A percentile compares a stretch with the other conserved stretches of the same genome.
These are phyloP conservation scores for Sistotremastrum niveocremeum DNA, from an alignment of 768 basidiomycete genomes.

Conservation along the genomic window DNA sequence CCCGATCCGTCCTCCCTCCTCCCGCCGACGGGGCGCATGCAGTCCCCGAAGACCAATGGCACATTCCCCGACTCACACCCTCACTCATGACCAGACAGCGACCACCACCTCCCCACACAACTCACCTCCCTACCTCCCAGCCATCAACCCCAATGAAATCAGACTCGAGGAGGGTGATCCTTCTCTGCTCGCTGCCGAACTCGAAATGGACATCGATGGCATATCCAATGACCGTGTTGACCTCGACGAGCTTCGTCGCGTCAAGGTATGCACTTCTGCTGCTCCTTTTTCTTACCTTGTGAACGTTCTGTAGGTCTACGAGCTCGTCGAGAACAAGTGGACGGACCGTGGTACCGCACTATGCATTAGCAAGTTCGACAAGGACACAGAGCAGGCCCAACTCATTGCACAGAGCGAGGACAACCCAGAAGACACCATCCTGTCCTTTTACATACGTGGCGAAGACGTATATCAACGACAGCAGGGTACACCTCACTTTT, in stretches of 20 bases:
- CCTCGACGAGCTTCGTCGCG: slow-evolving; percentile 8
- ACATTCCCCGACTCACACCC: too few relatives aligned
- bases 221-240: neutral
- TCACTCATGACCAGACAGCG: too few relatives aligned
- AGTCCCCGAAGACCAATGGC: too few relatives aligned
- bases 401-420: slow-evolving; percentile 76
- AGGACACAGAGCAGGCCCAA: slow-evolving; percentile 61
- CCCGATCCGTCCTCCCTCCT: too few relatives aligned
- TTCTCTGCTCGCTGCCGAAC: too few relatives aligned
- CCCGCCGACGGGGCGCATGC: too few relatives aligned
- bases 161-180: too few relatives aligned
- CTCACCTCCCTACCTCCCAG: too few relatives aligned
- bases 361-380: slow-evolving; percentile 80
- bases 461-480: slow-evolving; percentile 81
- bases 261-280: slow-evolving; percentile 7
- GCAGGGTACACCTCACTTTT: slow-evolving; percentile 43
- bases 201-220: neutral
- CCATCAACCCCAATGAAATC: too few relatives aligned
- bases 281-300: neutral
- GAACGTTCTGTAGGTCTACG: slow-evolving; percentile 59
- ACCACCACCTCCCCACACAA: too few relatives aligned
- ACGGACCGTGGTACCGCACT: slow-evolving; percentile 94
- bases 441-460: slow-evolving; percentile 67
- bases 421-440: slow-evolving; percentile 56
- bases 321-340: slow-evolving; percentile 85